Conservation (phyloP, 1,284 basidiomycete genomes). For the Tilletia setariae region DNA sequence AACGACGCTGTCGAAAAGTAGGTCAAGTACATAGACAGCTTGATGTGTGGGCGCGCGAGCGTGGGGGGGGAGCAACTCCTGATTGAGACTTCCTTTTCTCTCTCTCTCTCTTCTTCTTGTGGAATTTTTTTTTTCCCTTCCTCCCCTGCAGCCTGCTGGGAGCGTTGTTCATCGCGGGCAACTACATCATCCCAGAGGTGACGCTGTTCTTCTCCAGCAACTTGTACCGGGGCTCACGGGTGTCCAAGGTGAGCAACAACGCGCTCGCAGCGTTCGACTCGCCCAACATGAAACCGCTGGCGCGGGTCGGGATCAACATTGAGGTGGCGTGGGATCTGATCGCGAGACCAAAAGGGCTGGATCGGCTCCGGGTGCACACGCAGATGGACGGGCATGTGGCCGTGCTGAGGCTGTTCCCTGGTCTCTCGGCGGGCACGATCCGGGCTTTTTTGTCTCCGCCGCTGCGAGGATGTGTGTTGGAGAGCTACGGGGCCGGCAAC, state of each 20-base stretch:
- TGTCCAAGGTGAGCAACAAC: conserved; percentile 74
- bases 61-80: too few relatives aligned
- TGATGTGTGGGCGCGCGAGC: too few relatives aligned
- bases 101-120: not conserved
- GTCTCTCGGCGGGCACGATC: conserved; percentile 60
- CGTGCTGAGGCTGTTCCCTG: conserved; percentile 71
- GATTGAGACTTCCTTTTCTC: not conserved
- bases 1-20: conserved; percentile 65
- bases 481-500: conserved; percentile 80
- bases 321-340: conserved; percentile 47
- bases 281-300: conserved; percentile 78
- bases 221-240: conserved; percentile 77
- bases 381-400: conserved; percentile 42
- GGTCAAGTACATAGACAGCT: conserved; percentile 12
- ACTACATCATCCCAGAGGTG: conserved; percentile 77
- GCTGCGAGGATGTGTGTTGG: conserved; percentile 66
- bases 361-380: conserved; percentile 76
- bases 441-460: conserved; percentile 42
- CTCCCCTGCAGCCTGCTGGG: conserved; percentile 61
- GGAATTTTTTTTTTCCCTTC: too few relatives aligned
- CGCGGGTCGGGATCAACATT: conserved; percentile 82
- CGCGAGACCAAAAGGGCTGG: conserved; percentile 70
- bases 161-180: conserved; percentile 79
- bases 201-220: conserved; percentile 84
- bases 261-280: conserved; percentile 81